Percentiles rank a stretch among this genome's conserved stretches.
These are phyloP conservation scores for Phytophthora citrophthora DNA, from an alignment of 352 stramenopile species.

Conservation along the genomic window DNA sequence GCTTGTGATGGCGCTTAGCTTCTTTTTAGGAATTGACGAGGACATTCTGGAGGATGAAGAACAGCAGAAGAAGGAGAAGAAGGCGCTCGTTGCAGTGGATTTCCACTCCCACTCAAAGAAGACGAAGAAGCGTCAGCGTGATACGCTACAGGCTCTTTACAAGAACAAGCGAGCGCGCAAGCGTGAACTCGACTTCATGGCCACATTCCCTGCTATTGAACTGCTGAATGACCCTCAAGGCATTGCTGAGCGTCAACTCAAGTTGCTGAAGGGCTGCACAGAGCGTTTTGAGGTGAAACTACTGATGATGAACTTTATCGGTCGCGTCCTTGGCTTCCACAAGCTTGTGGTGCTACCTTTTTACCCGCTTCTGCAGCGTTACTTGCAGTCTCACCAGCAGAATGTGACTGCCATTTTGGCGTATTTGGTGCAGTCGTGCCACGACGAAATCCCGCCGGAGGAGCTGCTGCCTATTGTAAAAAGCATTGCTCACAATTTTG, in stretches of 20 bases:
- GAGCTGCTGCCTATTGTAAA: constrained; percentile 97
- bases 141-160: constrained; percentile 85
- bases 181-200: constrained; percentile 73
- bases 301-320: constrained; percentile 99
- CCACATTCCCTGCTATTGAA: constrained; percentile 97
- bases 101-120: constrained; percentile 97
- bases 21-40: constrained; percentile 98
- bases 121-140: constrained; percentile 91
- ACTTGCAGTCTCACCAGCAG: constrained; percentile 90
- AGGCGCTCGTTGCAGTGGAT: constrained; percentile 87
- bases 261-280: constrained; percentile 88
- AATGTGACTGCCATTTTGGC: constrained; percentile 95
- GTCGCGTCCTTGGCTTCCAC: constrained; percentile 96
- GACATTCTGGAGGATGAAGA: constrained; percentile 97
- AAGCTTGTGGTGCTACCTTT: constrained; percentile 96
- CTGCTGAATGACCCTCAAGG: constrained; percentile 97
- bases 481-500: constrained; percentile 98
- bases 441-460: constrained; percentile 97
- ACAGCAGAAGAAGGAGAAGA: constrained; percentile 90
- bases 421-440: constrained; percentile 97
- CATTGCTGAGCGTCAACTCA: constrained; percentile 94
- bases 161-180: constrained; percentile 92
- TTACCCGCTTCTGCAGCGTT: constrained; percentile 96
- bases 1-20: constrained; percentile 93
- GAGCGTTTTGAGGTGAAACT: constrained; percentile 95